These are phyloP conservation scores for Mortierella claussenii DNA, from an alignment of 192 early-diverging fungal species.

Conservation along the genomic window DNA sequence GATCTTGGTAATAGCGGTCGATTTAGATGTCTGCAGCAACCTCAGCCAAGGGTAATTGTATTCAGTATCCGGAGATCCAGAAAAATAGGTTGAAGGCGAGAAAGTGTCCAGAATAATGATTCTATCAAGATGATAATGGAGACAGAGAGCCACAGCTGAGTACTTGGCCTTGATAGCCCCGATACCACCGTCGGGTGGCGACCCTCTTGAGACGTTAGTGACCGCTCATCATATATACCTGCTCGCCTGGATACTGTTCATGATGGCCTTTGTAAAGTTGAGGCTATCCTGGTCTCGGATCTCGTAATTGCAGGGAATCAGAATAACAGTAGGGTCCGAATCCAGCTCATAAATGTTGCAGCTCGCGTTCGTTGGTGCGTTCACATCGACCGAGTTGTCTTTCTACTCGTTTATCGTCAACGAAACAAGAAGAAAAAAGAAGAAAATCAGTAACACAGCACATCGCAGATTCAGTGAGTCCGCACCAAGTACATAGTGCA, in stretches of 20 bases:
- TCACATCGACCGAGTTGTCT: slow-evolving; percentile 28
- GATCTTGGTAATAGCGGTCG: slow-evolving; percentile 36
- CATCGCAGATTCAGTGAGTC: too few species aligned
- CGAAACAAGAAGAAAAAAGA: neutral
- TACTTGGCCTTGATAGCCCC: too few species aligned
- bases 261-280: slow-evolving; percentile 44
- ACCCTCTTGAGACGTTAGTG: too few species aligned
- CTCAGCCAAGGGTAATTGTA: slow-evolving; percentile 44
- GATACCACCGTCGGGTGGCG: too few species aligned
- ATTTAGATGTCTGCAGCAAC: slow-evolving; percentile 27
- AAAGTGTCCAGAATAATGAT: slow-evolving; percentile 34
- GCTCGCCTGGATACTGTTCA: slow-evolving; percentile 31
- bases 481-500: too few species aligned
- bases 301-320: slow-evolving; percentile 43
- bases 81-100: slow-evolving; percentile 33
- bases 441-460: neutral
- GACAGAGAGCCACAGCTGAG: too few species aligned
- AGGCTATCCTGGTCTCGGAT: slow-evolving; percentile 41
- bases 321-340: slow-evolving; percentile 13
- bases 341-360: slow-evolving; percentile 45
- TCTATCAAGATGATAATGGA: neutral
- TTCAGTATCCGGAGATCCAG: slow-evolving; percentile 37
- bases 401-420: slow-evolving; percentile 18
- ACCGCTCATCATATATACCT: too few species aligned
- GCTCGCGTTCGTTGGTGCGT: slow-evolving; percentile 30